A percentile compares a stretch with the other conserved stretches of the same genome.
phyloP scores from a whole-genome alignment of 129 eudicot species.

The Helianthus annuus region DNA sequence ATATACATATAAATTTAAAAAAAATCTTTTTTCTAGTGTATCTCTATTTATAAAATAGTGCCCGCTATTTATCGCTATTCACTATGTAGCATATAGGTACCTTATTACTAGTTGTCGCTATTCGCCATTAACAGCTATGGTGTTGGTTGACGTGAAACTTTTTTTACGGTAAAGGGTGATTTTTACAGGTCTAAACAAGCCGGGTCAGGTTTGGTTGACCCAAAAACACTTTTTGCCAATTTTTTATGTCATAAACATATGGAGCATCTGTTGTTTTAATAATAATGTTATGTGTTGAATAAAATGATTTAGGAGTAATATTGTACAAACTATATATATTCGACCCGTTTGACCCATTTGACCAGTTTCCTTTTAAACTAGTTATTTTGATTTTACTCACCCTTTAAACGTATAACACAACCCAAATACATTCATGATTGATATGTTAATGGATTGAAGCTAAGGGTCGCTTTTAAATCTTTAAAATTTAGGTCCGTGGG shows the following conservation, averaged over 20 bases:
- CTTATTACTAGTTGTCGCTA: too few species aligned
- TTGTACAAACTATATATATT: background rate
- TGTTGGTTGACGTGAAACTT: background rate
- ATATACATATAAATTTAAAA: too few species aligned
- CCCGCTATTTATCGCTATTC: too few species aligned
- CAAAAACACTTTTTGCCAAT: background rate
- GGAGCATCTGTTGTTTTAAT: background rate
- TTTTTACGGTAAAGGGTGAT: background rate
- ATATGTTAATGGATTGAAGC: background rate
- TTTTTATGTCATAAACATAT: background rate
- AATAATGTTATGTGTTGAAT: background rate
- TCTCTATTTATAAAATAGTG: too few species aligned
- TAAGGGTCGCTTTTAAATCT: background rate
- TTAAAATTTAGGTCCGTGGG: conserved; percentile 79
- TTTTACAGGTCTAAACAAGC: background rate
- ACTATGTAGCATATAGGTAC: too few species aligned
- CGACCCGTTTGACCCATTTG: background rate
- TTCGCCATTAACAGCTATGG: too few species aligned
- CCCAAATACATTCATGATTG: background rate
- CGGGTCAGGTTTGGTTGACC: background rate
- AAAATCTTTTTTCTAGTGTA: too few species aligned
- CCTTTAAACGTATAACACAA: background rate
- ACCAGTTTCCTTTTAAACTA: conserved; percentile 11
- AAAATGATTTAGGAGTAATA: background rate
- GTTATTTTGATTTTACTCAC: background rate